A percentile compares a stretch with the other conserved stretches of the same genome.
Evolutionary conservation across 2,329 filamentous ascomycete species (phyloP).

Genomic region (Sarocladiaceae sp.): DNA sequence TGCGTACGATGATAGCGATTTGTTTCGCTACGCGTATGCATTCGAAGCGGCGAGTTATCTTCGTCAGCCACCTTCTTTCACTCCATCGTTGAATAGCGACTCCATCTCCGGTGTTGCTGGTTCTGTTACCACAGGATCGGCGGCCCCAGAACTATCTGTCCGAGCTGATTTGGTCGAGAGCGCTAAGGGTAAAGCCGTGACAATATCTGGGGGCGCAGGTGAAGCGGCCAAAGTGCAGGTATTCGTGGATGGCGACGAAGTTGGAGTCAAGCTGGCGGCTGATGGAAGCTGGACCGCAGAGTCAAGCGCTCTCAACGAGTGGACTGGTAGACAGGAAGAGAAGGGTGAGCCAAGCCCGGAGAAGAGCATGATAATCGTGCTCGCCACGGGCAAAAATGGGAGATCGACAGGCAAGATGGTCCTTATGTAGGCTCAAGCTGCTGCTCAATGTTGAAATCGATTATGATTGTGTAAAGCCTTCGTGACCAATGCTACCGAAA

Average conservation of each 20-base stretch:
- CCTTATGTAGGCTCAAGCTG: conserved; percentile 4
- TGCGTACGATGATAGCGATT: conserved; percentile 21
- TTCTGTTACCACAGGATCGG: not conserved
- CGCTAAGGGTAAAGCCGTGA: not conserved
- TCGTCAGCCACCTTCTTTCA: conserved; percentile 36
- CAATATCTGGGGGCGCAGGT: not conserved
- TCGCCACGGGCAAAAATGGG: conserved; percentile 6
- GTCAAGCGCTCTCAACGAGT: not conserved
- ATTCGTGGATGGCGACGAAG: conserved; percentile 6
- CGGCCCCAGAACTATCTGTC: not conserved
- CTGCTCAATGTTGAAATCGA: too few species aligned
- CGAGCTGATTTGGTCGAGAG: not conserved
- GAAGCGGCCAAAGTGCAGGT: not conserved
- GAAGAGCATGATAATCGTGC: not conserved
- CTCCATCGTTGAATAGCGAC: not conserved
- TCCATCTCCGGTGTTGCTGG: not conserved
- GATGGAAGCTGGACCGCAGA: not conserved
- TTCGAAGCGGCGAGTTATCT: conserved; percentile 49
- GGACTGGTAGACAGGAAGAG: conserved; percentile 6
- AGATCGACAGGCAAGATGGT: conserved; percentile 5
- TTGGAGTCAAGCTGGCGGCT: not conserved
- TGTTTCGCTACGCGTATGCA: conserved; percentile 19
- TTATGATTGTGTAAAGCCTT: too few species aligned
- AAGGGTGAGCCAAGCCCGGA: not conserved
- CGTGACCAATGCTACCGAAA: too few species aligned